Conservation (phyloP, 257 asterid genomes). For the Osmanthus fragrans region DNA sequence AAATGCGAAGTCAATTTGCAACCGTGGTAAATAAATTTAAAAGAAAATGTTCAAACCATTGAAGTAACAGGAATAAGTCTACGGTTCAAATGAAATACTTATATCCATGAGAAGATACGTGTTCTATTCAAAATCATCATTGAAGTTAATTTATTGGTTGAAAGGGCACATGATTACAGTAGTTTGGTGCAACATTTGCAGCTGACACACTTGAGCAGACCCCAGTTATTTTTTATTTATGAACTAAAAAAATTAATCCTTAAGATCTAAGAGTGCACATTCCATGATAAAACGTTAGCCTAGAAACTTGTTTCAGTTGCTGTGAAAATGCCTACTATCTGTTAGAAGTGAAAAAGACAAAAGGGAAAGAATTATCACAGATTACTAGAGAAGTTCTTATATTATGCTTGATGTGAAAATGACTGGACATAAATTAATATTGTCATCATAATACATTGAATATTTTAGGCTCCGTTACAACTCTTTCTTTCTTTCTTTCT, state of each 20-base stretch:
- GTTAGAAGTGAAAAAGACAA: background rate
- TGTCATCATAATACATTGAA: background rate
- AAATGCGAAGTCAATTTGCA: constrained; percentile 26
- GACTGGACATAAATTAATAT: background rate
- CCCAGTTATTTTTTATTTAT: no score
- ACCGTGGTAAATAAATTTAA: constrained; percentile 10
- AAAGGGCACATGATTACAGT: background rate
- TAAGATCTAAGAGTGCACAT: background rate
- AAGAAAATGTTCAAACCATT: background rate
- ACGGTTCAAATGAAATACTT: background rate
- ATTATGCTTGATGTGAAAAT: background rate
- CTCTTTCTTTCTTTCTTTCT: no score
- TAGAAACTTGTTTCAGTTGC: no score
- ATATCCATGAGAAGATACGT: background rate
- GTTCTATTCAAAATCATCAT: no score
- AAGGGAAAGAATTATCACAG: background rate
- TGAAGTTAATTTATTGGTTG: background rate
- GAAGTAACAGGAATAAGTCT: constrained; percentile 1
- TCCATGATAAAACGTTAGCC: background rate
- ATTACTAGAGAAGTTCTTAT: background rate
- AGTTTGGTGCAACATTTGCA: background rate
- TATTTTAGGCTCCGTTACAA: background rate
- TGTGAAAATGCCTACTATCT: no score
- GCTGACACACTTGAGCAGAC: background rate
- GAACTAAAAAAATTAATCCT: background rate